phyloP scores from a whole-genome alignment of 1,284 basidiomycete genomes.

The Ceratobasidium sp. region DNA sequence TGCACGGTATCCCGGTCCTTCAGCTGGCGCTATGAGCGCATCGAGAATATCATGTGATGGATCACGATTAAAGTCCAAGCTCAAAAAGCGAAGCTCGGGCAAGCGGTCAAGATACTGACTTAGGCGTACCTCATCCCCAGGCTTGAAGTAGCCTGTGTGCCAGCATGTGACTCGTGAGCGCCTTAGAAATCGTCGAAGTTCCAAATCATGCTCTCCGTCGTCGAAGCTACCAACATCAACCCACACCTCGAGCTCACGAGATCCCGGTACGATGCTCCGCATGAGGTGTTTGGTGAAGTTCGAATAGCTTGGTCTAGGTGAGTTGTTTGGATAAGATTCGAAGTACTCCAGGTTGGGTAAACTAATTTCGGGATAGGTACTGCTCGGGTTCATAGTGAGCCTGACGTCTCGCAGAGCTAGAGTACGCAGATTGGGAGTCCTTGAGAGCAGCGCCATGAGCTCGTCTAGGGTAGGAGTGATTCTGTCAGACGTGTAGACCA shows the following conservation, averaged over 20 bases:
- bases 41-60: background rate
- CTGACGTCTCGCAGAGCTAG: background rate
- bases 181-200: background rate
- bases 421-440: background rate
- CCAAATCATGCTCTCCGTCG: background rate
- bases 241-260: background rate
- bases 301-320: background rate
- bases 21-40: background rate
- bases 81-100: background rate
- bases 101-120: background rate
- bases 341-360: background rate
- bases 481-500: background rate
- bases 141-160: background rate
- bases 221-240: background rate
- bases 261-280: background rate
- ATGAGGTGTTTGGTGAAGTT: background rate
- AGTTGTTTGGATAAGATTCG: too few relatives aligned
- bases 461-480: background rate
- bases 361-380: background rate
- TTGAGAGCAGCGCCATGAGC: background rate
- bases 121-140: background rate
- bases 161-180: background rate
- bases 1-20: background rate
- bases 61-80: background rate
- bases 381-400: background rate